A percentile compares a stretch with the other conserved stretches of the same genome.
Evolutionary conservation across 2,329 filamentous ascomycete species (phyloP).

Genomic region (Scedosporium aurantiacum): DNA sequence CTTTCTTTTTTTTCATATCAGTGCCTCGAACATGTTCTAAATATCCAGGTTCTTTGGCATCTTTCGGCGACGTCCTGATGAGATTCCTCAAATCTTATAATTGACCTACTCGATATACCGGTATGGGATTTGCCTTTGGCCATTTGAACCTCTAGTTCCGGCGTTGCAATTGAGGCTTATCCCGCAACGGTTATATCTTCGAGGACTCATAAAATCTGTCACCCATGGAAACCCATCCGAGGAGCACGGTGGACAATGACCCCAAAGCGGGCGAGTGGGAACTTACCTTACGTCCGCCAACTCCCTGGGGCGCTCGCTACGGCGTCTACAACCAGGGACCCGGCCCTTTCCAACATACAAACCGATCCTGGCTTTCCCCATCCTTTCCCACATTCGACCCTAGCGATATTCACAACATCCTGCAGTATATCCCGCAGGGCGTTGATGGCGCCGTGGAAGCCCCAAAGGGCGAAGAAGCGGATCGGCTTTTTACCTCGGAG

Average conservation of each 20-base stretch:
- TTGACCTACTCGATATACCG: too few species aligned
- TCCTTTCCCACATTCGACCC: slow-evolving; percentile 2
- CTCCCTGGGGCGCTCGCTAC: background rate
- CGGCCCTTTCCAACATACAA: background rate
- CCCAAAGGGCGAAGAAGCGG: background rate
- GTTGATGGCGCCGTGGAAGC: background rate
- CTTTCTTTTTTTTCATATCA: background rate
- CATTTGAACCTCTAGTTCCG: background rate
- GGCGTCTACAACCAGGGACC: background rate
- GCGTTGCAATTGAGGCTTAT: background rate
- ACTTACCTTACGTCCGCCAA: background rate
- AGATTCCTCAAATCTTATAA: too few species aligned
- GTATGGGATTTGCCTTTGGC: too few species aligned
- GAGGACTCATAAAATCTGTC: background rate
- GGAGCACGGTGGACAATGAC: background rate
- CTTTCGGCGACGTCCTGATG: too few species aligned
- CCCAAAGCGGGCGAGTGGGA: background rate
- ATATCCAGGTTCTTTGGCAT: too few species aligned
- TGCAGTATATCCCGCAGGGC: background rate
- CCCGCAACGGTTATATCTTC: background rate
- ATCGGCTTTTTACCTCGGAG: slow-evolving; percentile 8
- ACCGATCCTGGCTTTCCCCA: background rate
- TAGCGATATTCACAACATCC: background rate
- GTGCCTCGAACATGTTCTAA: too few species aligned
- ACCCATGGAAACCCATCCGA: background rate